Percentiles rank a stretch among this genome's conserved stretches.
Evolutionary conservation across 768 basidiomycete species (phyloP).

Genomic region (Termitomyces sp.): DNA sequence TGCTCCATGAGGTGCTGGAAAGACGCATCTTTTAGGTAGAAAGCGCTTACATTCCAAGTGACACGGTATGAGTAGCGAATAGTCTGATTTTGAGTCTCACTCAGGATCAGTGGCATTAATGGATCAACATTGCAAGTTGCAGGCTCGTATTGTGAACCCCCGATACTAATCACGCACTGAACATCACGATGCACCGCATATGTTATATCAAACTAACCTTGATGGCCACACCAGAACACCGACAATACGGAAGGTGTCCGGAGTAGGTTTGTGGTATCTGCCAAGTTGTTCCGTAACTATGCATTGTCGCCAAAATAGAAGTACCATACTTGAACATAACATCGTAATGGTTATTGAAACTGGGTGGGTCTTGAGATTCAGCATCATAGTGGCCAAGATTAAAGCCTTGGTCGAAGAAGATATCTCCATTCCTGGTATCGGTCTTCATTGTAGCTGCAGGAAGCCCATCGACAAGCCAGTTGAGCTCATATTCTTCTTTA

Average conservation of each 20-base stretch:
- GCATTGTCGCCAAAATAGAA: not conserved
- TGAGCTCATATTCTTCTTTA: constrained; percentile 86
- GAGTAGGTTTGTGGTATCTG: constrained; percentile 77
- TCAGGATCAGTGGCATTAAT: constrained; percentile 47
- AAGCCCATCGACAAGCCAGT: constrained; percentile 93
- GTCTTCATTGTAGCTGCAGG: constrained; percentile 91
- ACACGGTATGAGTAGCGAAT: constrained; percentile 87
- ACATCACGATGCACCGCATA: not conserved
- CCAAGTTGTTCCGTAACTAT: not conserved
- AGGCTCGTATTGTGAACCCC: constrained; percentile 47
- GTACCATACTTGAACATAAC: constrained; percentile 60
- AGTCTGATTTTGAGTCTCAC: constrained; percentile 51
- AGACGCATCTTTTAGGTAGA: not conserved
- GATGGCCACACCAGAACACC: constrained; percentile 83
- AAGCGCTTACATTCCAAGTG: constrained; percentile 67
- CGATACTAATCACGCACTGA: constrained; percentile 39
- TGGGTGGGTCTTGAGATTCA: constrained; percentile 50
- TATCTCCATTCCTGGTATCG: constrained; percentile 71
- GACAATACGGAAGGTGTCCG: constrained; percentile 77
- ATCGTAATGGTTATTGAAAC: constrained; percentile 91
- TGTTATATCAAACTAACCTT: constrained; percentile 24
- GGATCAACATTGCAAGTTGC: constrained; percentile 46
- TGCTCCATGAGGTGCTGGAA: not conserved
- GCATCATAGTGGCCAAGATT: constrained; percentile 79
- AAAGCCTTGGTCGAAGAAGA: constrained; percentile 93